Evolutionary conservation across 306 rosid genomes (phyloP).

Genomic region (Quercus rubra): DNA sequence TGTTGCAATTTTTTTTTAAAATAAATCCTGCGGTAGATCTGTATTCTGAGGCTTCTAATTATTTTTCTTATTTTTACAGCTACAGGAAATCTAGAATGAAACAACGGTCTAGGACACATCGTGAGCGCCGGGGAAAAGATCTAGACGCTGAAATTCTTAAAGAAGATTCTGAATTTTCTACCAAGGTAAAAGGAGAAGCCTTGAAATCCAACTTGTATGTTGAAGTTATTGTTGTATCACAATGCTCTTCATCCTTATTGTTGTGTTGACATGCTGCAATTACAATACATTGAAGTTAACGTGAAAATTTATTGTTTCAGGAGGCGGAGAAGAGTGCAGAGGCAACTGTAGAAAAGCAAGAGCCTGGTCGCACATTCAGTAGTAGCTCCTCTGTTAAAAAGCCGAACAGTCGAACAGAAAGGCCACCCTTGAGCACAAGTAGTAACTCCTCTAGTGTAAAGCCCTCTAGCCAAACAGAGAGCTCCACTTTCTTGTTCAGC

Average conservation of each 20-base stretch:
- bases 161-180: constrained; percentile 36
- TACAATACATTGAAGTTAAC: neutral
- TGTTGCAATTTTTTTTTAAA: neutral
- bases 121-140: constrained; percentile 40
- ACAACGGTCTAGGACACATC: constrained; percentile 44
- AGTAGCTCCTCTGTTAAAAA: neutral
- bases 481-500: constrained; percentile 37
- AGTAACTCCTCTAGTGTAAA: constrained; percentile 50
- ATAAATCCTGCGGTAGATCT: neutral
- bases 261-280: too few species aligned
- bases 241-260: too few species aligned
- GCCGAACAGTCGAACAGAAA: neutral
- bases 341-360: constrained; percentile 34
- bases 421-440: constrained; percentile 15
- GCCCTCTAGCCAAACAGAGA: constrained; percentile 37
- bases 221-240: too few species aligned
- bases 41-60: constrained; percentile 1
- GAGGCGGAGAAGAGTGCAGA: constrained; percentile 25
- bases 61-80: constrained; percentile 30
- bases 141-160: constrained; percentile 24
- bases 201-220: neutral
- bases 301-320: constrained; percentile 30
- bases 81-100: constrained; percentile 50
- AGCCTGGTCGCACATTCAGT: constrained; percentile 26
- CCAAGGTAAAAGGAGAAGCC: constrained; percentile 35